phyloP scores from a whole-genome alignment of 202 grass and related monocot species.

The Schoenoplectus tabernaemontani region DNA sequence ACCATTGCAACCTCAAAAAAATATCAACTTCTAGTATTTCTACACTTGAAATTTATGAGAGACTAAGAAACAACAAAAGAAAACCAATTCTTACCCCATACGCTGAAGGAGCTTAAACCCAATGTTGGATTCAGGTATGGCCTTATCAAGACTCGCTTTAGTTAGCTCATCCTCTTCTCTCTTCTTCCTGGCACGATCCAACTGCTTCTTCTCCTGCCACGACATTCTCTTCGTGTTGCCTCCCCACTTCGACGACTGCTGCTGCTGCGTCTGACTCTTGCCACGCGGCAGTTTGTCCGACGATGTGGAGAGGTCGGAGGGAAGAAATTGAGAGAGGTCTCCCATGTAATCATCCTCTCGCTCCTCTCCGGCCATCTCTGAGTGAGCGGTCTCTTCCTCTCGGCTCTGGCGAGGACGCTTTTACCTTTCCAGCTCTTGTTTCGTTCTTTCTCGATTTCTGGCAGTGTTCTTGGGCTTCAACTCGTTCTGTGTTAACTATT shows the following conservation, averaged over 20 bases:
- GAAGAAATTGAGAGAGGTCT: slow-evolving; percentile 71
- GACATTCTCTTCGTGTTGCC: slow-evolving; percentile 45
- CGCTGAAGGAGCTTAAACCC: slow-evolving; percentile 72
- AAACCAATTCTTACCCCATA: slow-evolving; percentile 59
- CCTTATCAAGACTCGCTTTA: slow-evolving; percentile 40
- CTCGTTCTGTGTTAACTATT: background rate
- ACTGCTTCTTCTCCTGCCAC: slow-evolving; percentile 57
- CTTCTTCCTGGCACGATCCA: slow-evolving; percentile 53
- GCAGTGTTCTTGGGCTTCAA: background rate
- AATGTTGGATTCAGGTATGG: slow-evolving; percentile 76
- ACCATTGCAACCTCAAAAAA: background rate
- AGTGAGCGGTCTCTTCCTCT: background rate
- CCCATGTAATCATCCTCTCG: slow-evolving; percentile 89
- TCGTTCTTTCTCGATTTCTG: background rate
- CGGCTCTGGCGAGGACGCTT: slow-evolving; percentile 5
- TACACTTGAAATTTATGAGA: background rate
- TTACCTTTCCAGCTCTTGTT: background rate
- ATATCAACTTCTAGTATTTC: background rate
- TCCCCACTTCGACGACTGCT: slow-evolving; percentile 10
- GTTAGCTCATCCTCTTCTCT: slow-evolving; percentile 67
- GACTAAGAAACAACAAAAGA: background rate
- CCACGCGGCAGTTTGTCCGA: slow-evolving; percentile 22
- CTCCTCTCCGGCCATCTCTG: slow-evolving; percentile 26
- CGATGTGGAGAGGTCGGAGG: slow-evolving; percentile 19
- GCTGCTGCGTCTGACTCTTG: slow-evolving; percentile 15